phyloP scores from a whole-genome alignment of 164 flowering plant genomes.

The Dillenia suffruticosa region DNA sequence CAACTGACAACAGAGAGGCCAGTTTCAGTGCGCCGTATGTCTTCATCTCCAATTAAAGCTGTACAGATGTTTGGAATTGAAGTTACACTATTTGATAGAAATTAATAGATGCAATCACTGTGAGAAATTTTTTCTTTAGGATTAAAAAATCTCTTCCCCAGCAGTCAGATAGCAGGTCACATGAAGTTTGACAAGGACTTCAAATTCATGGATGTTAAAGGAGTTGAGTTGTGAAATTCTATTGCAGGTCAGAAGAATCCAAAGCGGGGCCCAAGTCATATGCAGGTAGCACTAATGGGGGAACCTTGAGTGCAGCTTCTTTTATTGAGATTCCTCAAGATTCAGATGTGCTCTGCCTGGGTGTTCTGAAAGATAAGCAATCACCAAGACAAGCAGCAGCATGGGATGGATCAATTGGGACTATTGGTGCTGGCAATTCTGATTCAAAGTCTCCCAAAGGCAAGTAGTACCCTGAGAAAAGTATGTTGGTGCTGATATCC shows the following conservation, averaged over 20 bases:
- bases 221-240: neutral
- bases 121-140: no score
- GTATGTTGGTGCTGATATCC: neutral
- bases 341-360: slow-evolving; percentile 9
- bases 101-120: no score
- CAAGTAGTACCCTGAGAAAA: slow-evolving; percentile 2
- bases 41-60: slow-evolving; percentile 4
- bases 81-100: neutral
- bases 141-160: no score
- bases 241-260: slow-evolving; percentile 13
- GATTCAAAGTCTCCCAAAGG: slow-evolving; percentile 20
- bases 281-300: slow-evolving; percentile 4
- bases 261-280: slow-evolving; percentile 6
- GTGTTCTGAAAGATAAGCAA: slow-evolving; percentile 11
- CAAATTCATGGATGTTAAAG: neutral
- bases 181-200: neutral
- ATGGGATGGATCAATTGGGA: slow-evolving; percentile 8
- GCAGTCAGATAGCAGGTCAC: no score
- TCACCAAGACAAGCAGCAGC: slow-evolving; percentile 3
- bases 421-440: slow-evolving; percentile 1
- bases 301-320: slow-evolving; percentile 1
- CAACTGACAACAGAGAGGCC: no score
- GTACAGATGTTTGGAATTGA: neutral
- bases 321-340: slow-evolving; percentile 13
- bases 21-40: no score